Evolutionary conservation across 2,329 filamentous ascomycete species (phyloP).

Genomic region (Domatiomyces globalis): DNA sequence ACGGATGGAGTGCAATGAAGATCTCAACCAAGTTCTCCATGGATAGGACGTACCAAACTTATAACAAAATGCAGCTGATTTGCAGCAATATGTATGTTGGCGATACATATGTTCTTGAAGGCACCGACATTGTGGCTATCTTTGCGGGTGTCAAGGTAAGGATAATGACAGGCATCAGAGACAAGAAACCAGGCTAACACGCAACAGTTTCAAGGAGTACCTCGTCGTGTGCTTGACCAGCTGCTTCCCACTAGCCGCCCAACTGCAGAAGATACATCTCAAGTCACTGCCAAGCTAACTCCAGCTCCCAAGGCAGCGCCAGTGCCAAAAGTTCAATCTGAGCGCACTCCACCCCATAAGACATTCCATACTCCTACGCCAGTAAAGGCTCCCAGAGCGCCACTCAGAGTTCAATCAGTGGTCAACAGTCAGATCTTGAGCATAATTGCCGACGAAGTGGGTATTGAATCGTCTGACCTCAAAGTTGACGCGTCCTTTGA

Average conservation of each 20-base stretch:
- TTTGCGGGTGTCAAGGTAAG: constrained; percentile 28
- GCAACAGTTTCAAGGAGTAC: constrained; percentile 23
- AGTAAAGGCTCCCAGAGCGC: constrained; percentile 19
- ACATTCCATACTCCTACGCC: constrained; percentile 19
- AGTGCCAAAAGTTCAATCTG: neutral
- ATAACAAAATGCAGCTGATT: constrained; percentile 22
- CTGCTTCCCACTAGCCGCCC: constrained; percentile 26
- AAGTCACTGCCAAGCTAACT: constrained; percentile 5
- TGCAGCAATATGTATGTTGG: constrained; percentile 27
- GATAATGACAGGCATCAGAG: constrained; percentile 12
- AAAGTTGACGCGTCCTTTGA: constrained; percentile 18
- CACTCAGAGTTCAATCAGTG: neutral
- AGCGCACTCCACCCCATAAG: constrained; percentile 16
- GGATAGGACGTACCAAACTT: constrained; percentile 18
- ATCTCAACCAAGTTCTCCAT: constrained; percentile 16
- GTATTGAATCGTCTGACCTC: constrained; percentile 16
- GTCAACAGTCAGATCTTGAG: constrained; percentile 4
- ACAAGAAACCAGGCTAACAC: constrained; percentile 21
- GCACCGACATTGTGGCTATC: constrained; percentile 41
- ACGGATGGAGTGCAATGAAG: constrained; percentile 24
- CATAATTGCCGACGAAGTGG: constrained; percentile 22
- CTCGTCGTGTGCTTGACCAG: constrained; percentile 23
- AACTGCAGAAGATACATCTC: constrained; percentile 17
- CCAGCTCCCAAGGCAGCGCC: neutral
- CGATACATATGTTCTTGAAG: constrained; percentile 45